Conservation (phyloP, 495 filamentous ascomycete species). For the Penicillium salamii region DNA sequence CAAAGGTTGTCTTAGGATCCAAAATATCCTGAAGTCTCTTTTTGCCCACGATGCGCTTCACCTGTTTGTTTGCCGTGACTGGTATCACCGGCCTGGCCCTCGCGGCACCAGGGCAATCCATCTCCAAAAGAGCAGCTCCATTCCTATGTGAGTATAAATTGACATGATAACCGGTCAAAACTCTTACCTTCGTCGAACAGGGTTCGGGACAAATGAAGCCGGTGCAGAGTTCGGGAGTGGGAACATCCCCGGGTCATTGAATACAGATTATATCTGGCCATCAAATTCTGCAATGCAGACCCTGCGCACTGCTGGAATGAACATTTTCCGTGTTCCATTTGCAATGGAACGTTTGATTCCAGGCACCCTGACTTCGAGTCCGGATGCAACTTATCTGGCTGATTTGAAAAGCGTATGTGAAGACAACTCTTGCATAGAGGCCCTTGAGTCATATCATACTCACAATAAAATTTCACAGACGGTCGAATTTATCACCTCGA, state of each 20-base stretch:
- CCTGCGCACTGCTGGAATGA: slow-evolving; percentile 57
- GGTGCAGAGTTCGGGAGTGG: slow-evolving; percentile 17
- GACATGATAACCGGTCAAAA: too few relatives aligned
- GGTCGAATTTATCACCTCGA: slow-evolving; percentile 55
- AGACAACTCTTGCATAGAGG: too few relatives aligned
- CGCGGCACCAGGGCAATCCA: not conserved
- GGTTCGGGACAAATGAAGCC: slow-evolving; percentile 7
- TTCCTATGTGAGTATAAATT: slow-evolving; percentile 7
- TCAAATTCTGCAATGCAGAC: slow-evolving; percentile 49
- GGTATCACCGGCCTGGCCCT: not conserved
- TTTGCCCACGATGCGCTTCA: not conserved
- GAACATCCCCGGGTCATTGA: slow-evolving; percentile 46
- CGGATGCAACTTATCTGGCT: slow-evolving; percentile 35
- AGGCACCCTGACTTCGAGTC: slow-evolving; percentile 35
- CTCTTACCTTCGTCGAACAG: not conserved
- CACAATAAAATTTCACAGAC: slow-evolving; percentile 29
- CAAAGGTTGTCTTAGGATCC: too few relatives aligned
- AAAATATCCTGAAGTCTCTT: not conserved
- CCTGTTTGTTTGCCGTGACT: not conserved
- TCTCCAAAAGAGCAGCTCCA: not conserved
- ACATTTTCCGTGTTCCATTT: slow-evolving; percentile 63
- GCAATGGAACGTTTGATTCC: slow-evolving; percentile 65
- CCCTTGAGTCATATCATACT: too few relatives aligned
- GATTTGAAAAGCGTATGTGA: slow-evolving; percentile 37
- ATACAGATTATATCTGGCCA: slow-evolving; percentile 59